Evolutionary conservation across 2,329 filamentous ascomycete species (phyloP).

Genomic region (Colletotrichum scovillei): DNA sequence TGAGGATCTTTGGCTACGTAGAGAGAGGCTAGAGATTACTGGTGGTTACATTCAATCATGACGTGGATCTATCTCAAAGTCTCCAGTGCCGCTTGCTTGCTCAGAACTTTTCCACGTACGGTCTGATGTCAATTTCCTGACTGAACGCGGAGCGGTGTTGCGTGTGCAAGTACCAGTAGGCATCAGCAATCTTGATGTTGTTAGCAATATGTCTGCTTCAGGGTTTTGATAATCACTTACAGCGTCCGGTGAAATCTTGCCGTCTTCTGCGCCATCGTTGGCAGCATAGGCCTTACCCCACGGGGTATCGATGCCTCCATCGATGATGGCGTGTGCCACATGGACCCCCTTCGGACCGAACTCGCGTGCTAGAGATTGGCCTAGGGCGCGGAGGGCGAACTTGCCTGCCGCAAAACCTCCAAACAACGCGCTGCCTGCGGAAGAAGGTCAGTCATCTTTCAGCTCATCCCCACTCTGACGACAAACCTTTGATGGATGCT

Average conservation of each 20-base stretch:
- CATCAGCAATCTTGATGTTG: constrained; percentile 79
- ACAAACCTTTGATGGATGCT: constrained; percentile 81
- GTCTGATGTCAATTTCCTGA: constrained; percentile 83
- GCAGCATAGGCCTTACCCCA: constrained; percentile 65
- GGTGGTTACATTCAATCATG: neutral
- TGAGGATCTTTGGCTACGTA: constrained; percentile 14
- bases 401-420: constrained; percentile 78
- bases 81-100: neutral
- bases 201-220: constrained; percentile 22
- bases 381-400: constrained; percentile 80
- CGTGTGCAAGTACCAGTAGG: constrained; percentile 86
- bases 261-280: constrained; percentile 60
- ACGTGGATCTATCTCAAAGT: neutral
- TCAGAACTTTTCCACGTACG: constrained; percentile 82
- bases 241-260: constrained; percentile 79
- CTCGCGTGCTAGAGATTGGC: constrained; percentile 82
- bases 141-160: constrained; percentile 85
- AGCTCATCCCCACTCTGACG: constrained; percentile 37
- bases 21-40: neutral
- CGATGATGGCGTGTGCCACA: constrained; percentile 84
- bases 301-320: constrained; percentile 87
- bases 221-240: constrained; percentile 61
- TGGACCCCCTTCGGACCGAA: constrained; percentile 89
- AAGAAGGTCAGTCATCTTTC: neutral
- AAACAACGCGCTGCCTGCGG: neutral